phyloP scores from a whole-genome alignment of 140 eudicot species.

The Flaveria floridana region DNA sequence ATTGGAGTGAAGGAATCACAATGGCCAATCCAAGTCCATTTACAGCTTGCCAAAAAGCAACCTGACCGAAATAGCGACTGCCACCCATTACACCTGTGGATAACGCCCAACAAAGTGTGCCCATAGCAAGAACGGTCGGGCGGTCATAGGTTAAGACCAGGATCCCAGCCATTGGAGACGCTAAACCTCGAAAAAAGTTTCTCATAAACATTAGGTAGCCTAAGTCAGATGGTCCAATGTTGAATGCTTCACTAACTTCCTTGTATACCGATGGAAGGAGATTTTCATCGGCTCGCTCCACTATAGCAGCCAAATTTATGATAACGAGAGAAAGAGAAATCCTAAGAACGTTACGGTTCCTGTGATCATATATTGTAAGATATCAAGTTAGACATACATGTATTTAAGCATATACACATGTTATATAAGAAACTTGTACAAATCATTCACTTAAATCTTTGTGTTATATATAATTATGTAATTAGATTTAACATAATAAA shows the following conservation, averaged over 20 bases:
- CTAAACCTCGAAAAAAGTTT: conserved; percentile 73
- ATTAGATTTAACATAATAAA: background rate
- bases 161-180: conserved; percentile 85
- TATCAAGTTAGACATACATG: background rate
- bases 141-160: conserved; percentile 82
- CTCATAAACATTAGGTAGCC: conserved; percentile 77
- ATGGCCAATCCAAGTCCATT: conserved; percentile 88
- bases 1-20: conserved; percentile 89
- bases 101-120: conserved; percentile 84
- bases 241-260: conserved; percentile 87
- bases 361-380: conserved; percentile 25
- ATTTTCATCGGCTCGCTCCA: conserved; percentile 91
- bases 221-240: conserved; percentile 75
- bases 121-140: conserved; percentile 75
- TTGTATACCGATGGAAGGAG: conserved; percentile 93
- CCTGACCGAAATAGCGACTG: conserved; percentile 58
- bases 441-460: background rate
- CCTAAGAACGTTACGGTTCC: conserved; percentile 60
- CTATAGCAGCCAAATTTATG: conserved; percentile 89
- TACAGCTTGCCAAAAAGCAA: conserved; percentile 80
- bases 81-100: conserved; percentile 83
- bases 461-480: background rate
- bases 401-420: background rate
- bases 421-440: background rate
- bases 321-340: conserved; percentile 76